These are phyloP conservation scores for Exophiala xenobiotica DNA, from an alignment of 2,329 filamentous ascomycete genomes.

Conservation along the genomic window DNA sequence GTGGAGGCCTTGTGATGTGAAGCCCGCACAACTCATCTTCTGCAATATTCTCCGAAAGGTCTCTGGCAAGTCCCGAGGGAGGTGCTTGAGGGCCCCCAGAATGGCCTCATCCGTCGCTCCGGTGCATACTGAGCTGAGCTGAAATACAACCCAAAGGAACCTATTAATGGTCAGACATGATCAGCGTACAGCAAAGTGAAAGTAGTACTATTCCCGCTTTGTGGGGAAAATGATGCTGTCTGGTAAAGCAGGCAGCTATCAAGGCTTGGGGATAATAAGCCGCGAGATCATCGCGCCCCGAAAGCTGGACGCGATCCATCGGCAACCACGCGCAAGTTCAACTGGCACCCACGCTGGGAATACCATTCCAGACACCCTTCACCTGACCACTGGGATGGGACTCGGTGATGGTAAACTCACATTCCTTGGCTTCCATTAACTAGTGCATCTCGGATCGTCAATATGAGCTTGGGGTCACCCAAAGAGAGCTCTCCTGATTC, in stretches of 20 bases:
- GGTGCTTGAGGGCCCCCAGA: slow-evolving; percentile 16
- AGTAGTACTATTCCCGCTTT: no score
- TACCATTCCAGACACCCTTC: no score
- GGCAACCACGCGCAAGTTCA: no score
- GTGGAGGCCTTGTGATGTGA: neutral
- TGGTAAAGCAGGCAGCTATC: no score
- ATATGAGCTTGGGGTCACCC: slow-evolving; percentile 21
- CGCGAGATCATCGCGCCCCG: no score
- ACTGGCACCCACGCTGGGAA: no score
- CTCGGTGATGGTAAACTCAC: slow-evolving; percentile 15
- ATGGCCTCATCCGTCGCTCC: slow-evolving; percentile 24
- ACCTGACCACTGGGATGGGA: no score
- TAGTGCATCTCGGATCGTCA: slow-evolving; percentile 18
- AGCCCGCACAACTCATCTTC: neutral
- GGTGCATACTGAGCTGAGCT: slow-evolving; percentile 26
- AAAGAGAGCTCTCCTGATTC: slow-evolving; percentile 8
- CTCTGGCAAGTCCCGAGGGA: slow-evolving; percentile 14
- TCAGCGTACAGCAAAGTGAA: no score
- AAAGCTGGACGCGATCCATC: no score
- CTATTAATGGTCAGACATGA: slow-evolving; percentile 12
- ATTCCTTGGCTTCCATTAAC: slow-evolving; percentile 23
- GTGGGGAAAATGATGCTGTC: no score
- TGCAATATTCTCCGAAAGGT: slow-evolving; percentile 12
- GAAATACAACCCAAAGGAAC: slow-evolving; percentile 28
- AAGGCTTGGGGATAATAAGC: no score